These are phyloP conservation scores for Phytophthora lateralis DNA, from an alignment of 352 stramenopile species.

Conservation along the genomic window DNA sequence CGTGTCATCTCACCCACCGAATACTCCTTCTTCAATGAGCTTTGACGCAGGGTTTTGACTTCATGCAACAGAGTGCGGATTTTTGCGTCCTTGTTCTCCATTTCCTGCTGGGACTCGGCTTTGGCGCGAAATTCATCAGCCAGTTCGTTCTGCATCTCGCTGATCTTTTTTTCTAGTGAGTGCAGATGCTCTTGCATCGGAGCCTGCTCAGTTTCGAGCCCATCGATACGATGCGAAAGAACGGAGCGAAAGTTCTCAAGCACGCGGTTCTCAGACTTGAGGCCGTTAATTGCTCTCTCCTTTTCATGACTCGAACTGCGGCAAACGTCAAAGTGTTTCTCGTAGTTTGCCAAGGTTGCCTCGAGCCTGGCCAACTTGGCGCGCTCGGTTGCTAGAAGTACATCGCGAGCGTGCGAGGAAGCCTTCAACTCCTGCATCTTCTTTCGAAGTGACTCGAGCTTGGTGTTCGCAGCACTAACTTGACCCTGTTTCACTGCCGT, in stretches of 20 bases:
- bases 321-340: slow-evolving; percentile 77
- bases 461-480: slow-evolving; percentile 78
- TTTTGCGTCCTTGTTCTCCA: slow-evolving; percentile 76
- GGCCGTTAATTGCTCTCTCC: slow-evolving; percentile 60
- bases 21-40: slow-evolving; percentile 81
- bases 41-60: slow-evolving; percentile 76
- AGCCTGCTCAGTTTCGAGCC: slow-evolving; percentile 69
- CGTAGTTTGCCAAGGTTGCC: slow-evolving; percentile 65
- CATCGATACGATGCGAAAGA: slow-evolving; percentile 76
- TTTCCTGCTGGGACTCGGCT: slow-evolving; percentile 59
- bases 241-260: slow-evolving; percentile 87
- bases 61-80: slow-evolving; percentile 78
- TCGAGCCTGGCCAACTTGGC: slow-evolving; percentile 73
- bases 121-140: slow-evolving; percentile 77
- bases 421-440: slow-evolving; percentile 88
- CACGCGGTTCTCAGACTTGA: slow-evolving; percentile 80
- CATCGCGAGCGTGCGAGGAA: slow-evolving; percentile 63
- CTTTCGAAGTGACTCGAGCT: slow-evolving; percentile 82
- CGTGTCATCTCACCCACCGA: slow-evolving; percentile 80
- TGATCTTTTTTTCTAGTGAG: slow-evolving; percentile 66
- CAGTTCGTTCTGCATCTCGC: slow-evolving; percentile 80
- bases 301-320: slow-evolving; percentile 72
- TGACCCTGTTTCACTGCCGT: slow-evolving; percentile 82
- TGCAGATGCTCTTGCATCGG: slow-evolving; percentile 72
- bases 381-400: slow-evolving; percentile 74